These are phyloP conservation scores for Zygotorulaspora florentina DNA, from an alignment of 805 yeast species.

Conservation along the genomic window DNA sequence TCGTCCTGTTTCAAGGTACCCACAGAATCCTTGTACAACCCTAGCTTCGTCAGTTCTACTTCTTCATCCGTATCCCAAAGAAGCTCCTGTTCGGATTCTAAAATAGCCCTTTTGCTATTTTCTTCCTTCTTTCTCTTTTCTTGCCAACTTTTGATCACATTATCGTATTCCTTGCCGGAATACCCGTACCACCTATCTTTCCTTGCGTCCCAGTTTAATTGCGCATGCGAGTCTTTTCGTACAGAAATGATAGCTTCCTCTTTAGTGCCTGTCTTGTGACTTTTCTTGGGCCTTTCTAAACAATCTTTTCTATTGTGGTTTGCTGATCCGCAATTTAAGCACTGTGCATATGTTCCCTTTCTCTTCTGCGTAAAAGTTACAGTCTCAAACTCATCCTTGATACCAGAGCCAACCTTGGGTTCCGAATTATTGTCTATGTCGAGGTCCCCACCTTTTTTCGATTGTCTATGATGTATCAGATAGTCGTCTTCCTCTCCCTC, in stretches of 20 bases:
- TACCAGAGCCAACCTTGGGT: constrained; percentile 55
- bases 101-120: constrained; percentile 9
- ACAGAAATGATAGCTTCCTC: constrained; percentile 23
- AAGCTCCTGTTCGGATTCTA: constrained; percentile 10
- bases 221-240: constrained; percentile 15
- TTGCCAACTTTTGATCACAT: constrained; percentile 46
- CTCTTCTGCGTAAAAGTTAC: constrained; percentile 8
- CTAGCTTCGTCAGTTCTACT: constrained; percentile 41
- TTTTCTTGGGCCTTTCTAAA: constrained; percentile 50
- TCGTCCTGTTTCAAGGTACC: constrained; percentile 23
- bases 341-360: constrained; percentile 35
- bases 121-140: constrained; percentile 29
- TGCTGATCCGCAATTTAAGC: constrained; percentile 56
- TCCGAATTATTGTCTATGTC: constrained; percentile 44
- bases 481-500: constrained; percentile 37
- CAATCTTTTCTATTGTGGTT: constrained; percentile 52
- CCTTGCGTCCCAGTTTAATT: constrained; percentile 56
- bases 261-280: constrained; percentile 28
- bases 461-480: constrained; percentile 53
- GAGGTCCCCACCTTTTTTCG: constrained; percentile 34
- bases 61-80: constrained; percentile 42
- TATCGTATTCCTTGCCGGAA: constrained; percentile 57
- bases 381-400: constrained; percentile 42
- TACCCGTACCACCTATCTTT: constrained; percentile 83
- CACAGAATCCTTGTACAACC: constrained; percentile 27